Conservation (phyloP, 2,329 filamentous ascomycete genomes). For the Chrysoporthe deuterocubensis region DNA sequence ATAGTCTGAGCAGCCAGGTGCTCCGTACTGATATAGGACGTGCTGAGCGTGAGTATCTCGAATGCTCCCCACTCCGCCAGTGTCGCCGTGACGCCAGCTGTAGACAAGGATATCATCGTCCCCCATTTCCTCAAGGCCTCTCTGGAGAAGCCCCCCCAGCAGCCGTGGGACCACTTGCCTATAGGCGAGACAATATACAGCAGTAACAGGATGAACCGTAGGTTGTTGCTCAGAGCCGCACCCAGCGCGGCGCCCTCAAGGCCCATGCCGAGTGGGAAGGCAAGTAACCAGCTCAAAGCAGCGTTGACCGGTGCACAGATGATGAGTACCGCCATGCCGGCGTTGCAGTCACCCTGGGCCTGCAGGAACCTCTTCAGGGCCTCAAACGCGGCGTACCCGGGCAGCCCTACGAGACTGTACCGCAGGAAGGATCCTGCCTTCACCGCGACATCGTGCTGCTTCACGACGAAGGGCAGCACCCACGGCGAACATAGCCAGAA, state of each 20-base stretch:
- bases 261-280: constrained; percentile 46
- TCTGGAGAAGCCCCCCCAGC: constrained; percentile 49
- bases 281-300: constrained; percentile 53
- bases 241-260: constrained; percentile 56
- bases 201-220: constrained; percentile 52
- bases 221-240: constrained; percentile 51
- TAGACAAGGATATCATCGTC: constrained; percentile 43
- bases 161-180: constrained; percentile 45
- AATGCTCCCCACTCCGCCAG: constrained; percentile 49
- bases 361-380: constrained; percentile 59
- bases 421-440: constrained; percentile 54
- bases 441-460: constrained; percentile 50
- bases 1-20: constrained; percentile 49
- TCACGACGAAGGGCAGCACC: constrained; percentile 50
- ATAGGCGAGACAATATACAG: constrained; percentile 48
- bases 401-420: constrained; percentile 53
- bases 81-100: constrained; percentile 45
- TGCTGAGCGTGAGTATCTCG: constrained; percentile 49
- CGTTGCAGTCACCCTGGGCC: constrained; percentile 58
- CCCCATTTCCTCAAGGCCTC: constrained; percentile 41
- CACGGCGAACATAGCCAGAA: constrained; percentile 54
- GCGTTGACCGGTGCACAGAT: constrained; percentile 53
- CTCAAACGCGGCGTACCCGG: constrained; percentile 59
- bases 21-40: constrained; percentile 48
- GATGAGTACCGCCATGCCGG: constrained; percentile 50